Conservation (phyloP, 2,329 filamentous ascomycete species). For the Tolypocladium guangdongense region DNA sequence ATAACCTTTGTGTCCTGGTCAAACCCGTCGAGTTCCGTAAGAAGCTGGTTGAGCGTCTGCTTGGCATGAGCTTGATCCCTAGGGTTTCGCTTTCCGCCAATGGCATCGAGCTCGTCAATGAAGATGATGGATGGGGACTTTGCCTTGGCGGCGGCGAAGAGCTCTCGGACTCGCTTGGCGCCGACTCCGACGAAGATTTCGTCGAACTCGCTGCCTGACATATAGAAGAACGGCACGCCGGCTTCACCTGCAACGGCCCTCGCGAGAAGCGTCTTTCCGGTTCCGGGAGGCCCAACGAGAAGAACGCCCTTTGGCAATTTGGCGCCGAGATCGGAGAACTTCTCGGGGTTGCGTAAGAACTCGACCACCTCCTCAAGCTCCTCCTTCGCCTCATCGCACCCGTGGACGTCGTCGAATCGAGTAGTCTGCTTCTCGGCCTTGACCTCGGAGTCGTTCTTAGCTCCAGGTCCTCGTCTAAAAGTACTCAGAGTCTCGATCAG, state of each 20-base stretch:
- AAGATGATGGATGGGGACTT: conserved; percentile 93
- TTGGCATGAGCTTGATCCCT: conserved; percentile 91
- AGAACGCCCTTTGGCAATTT: conserved; percentile 96
- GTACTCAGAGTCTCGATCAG: conserved; percentile 71
- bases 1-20: conserved; percentile 91
- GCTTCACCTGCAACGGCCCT: conserved; percentile 94
- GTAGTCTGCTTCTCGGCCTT: conserved; percentile 89
- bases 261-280: conserved; percentile 91
- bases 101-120: conserved; percentile 88
- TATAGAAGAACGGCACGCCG: conserved; percentile 98
- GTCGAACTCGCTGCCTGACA: conserved; percentile 98
- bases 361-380: conserved; percentile 95
- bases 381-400: conserved; percentile 96
- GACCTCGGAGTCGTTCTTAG: conserved; percentile 67
- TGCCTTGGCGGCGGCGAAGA: conserved; percentile 71
- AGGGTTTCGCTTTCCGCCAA: conserved; percentile 87
- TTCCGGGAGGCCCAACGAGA: conserved; percentile 89
- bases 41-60: conserved; percentile 92
- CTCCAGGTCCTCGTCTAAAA: conserved; percentile 62
- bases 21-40: conserved; percentile 95
- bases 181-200: conserved; percentile 97
- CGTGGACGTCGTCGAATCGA: conserved; percentile 87
- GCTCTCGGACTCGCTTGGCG: conserved; percentile 87
- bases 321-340: conserved; percentile 86
- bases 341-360: conserved; percentile 85